Conservation (phyloP, 345 rosid species). For the Balakata baccata region DNA sequence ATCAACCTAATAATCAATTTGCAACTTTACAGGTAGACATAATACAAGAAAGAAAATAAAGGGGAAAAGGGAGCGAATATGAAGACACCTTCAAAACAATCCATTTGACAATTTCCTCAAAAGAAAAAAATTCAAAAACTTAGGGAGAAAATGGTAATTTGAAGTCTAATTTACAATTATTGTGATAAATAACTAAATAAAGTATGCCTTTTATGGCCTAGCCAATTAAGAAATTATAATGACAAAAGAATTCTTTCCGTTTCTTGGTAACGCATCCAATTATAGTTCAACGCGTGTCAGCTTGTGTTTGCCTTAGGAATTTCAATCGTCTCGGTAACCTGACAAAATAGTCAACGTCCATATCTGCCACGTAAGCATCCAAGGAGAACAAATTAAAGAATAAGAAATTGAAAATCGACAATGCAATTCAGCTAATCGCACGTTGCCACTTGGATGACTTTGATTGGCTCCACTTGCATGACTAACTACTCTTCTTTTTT, state of each 20-base stretch:
- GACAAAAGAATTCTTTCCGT: constrained; percentile 6
- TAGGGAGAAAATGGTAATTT: neutral
- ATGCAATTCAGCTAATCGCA: no score
- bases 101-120: neutral
- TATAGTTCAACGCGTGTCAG: constrained; percentile 6
- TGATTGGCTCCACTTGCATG: no score
- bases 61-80: no score
- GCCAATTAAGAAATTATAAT: neutral
- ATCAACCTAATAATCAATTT: no score
- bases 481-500: neutral
- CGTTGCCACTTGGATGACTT: no score
- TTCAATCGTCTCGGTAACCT: constrained; percentile 23
- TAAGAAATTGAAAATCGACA: no score
- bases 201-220: neutral
- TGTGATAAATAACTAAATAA: neutral
- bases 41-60: no score
- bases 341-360: constrained; percentile 14
- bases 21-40: no score
- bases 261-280: neutral
- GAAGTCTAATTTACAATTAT: neutral
- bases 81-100: neutral
- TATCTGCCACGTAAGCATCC: constrained; percentile 15
- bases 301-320: constrained; percentile 8
- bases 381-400: neutral
- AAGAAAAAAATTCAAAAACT: no score